Conservation (phyloP, 305 asterid genomes). For the Fraxinus ornus region DNA sequence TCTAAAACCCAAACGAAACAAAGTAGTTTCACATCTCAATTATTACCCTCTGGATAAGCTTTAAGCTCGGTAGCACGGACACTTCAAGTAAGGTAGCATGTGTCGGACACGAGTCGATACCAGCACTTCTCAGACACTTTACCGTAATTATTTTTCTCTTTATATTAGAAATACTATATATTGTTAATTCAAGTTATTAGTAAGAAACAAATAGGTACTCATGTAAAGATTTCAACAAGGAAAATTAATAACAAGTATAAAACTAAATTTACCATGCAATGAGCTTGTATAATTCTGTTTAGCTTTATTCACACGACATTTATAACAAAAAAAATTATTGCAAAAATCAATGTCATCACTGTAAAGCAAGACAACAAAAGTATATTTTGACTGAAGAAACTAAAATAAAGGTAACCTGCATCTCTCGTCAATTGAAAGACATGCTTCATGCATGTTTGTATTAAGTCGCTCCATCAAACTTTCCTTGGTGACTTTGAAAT, state of each 20-base stretch:
- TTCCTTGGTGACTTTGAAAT: conserved; percentile 71
- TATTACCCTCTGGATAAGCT: too few species aligned
- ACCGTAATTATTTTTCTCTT: too few species aligned
- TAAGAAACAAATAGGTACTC: too few species aligned
- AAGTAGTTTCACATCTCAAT: background rate
- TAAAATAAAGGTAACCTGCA: conserved; percentile 61
- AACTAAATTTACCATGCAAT: background rate
- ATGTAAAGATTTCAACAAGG: too few species aligned
- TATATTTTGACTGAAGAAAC: background rate
- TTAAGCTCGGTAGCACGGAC: too few species aligned
- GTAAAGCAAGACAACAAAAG: background rate
- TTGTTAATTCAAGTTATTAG: too few species aligned
- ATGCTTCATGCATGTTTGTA: conserved; percentile 73
- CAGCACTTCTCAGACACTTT: too few species aligned
- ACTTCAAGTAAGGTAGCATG: too few species aligned
- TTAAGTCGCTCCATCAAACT: conserved; percentile 69
- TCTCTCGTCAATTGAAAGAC: conserved; percentile 55
- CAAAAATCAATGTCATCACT: background rate
- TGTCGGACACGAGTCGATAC: too few species aligned
- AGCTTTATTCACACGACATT: background rate
- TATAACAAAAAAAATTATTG: background rate
- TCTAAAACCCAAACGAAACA: background rate
- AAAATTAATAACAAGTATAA: too few species aligned
- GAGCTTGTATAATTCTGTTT: background rate
- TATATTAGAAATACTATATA: too few species aligned